These are phyloP conservation scores for Neurospora sp. DNA, from an alignment of 2,329 filamentous ascomycete species.

Conservation along the genomic window DNA sequence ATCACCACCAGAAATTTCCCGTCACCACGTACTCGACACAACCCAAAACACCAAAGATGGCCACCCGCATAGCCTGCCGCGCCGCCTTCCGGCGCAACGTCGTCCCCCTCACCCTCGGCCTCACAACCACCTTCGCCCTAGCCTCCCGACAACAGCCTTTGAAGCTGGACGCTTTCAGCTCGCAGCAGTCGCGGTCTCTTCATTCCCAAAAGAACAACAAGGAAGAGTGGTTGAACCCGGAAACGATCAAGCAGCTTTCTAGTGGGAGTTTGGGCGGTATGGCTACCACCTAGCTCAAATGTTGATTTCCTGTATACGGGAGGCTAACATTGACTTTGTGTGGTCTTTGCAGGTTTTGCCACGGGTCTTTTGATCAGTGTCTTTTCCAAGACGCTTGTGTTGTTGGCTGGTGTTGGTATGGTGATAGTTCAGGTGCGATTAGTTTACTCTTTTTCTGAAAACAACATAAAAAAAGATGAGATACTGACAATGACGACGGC, in stretches of 20 bases:
- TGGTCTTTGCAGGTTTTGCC: constrained; percentile 40
- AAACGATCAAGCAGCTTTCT: constrained; percentile 39
- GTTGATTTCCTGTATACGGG: not conserved
- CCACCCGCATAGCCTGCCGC: constrained; percentile 12
- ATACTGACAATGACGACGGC: not conserved
- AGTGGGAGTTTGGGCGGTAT: constrained; percentile 43
- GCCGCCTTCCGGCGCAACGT: constrained; percentile 14
- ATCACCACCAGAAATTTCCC: not conserved
- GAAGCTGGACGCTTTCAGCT: constrained; percentile 19
- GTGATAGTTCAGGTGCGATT: constrained; percentile 50
- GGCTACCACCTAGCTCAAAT: constrained; percentile 6
- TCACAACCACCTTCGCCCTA: constrained; percentile 16
- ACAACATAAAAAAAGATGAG: not conserved
- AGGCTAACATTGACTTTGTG: not conserved
- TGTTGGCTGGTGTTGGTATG: constrained; percentile 56
- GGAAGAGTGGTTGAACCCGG: constrained; percentile 22
- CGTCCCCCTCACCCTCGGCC: constrained; percentile 15
- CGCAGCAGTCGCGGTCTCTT: constrained; percentile 10
- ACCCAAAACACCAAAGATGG: constrained; percentile 7
- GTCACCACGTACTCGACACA: not conserved
- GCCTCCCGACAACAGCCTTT: constrained; percentile 21
- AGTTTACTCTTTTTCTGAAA: not conserved
- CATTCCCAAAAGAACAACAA: constrained; percentile 5
- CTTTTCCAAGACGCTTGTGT: constrained; percentile 60
- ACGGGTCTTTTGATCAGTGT: constrained; percentile 55